Conservation (phyloP, 75 land plant genomes). For the Pinus taeda region DNA sequence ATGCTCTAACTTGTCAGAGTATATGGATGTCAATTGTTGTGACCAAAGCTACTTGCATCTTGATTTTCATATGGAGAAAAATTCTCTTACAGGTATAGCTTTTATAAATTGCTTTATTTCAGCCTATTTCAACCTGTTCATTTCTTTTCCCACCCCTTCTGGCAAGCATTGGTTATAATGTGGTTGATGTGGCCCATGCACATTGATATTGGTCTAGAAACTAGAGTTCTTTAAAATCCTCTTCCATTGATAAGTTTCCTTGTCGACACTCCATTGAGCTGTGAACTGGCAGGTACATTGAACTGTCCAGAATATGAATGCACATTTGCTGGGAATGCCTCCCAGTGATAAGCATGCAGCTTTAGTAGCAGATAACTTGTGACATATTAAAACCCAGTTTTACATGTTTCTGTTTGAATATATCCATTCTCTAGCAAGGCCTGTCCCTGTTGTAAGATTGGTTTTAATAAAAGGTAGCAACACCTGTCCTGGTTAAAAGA, state of each 20-base stretch:
- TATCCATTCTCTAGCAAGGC: not conserved
- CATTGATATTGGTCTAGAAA: not conserved
- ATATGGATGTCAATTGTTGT: conserved; percentile 15
- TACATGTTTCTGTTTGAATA: no score
- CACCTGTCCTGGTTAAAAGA: not conserved
- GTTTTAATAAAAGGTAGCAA: not conserved
- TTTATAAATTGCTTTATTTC: conserved; percentile 4
- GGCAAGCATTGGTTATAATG: not conserved
- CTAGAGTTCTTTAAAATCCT: not conserved
- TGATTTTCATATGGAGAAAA: conserved; percentile 30
- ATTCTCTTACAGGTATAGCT: conserved; percentile 29
- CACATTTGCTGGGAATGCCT: not conserved
- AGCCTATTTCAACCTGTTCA: conserved; percentile 11
- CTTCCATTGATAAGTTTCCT: not conserved
- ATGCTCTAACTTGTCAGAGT: conserved; percentile 17
- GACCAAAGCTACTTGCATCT: conserved; percentile 37
- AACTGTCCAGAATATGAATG: conserved; percentile 2
- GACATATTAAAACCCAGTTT: not conserved
- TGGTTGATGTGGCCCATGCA: not conserved
- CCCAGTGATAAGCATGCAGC: not conserved
- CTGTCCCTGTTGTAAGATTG: not conserved
- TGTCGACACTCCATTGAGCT: not conserved
- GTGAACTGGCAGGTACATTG: not conserved
- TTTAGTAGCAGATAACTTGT: not conserved
- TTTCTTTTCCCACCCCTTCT: conserved; percentile 7